Evolutionary conservation across 2,329 filamentous ascomycete genomes (phyloP), one percentile per base, ranked within the genome.

Genomic region (Ophidiomyces ophidiicola): DNA sequence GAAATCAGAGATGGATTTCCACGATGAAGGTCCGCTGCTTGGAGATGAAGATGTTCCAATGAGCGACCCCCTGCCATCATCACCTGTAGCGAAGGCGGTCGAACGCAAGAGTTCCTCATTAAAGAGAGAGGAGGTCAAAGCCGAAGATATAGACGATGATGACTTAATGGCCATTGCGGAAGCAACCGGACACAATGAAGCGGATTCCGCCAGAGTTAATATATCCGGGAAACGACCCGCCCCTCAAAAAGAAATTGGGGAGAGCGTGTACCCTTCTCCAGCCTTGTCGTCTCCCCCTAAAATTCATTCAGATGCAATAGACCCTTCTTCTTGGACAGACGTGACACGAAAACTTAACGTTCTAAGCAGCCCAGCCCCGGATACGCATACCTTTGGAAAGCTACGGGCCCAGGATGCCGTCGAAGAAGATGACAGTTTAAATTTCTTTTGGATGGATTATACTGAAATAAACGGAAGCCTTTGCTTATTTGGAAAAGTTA

Each of bases 371-470:
- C 78, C 84, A 3, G 67, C 72, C 3, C 57, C 74, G 2, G 80
- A 85, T 47, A 65, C 68, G 23, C 51, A 54, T 15, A 67, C 67
- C 18, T 74, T 83, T 47, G 86, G 86, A 28, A 98, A 96, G 61
- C 71, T 94, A 34, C 77, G 80, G 47, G 72, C 83, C 42, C 75
- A 81, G 46, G 81, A 93, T 59, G 86, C 83, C n/a, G 64, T 93
- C n/a, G 88, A 96, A 58, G 78, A 83, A 46, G 87, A 98, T 53
- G 90, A 88, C 24, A 92, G 82, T 50, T 69, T 98, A 20, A 80
- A 80, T 49, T 85, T 98, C 67, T 98, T 94, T 66, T 98, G 90
- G 90, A 81, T 83, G 5, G 90, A 98, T 60, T 98, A 94, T 54
- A 85, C 81, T 1, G 90, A 98, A 56, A 69, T 94, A 56, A 86